Evolutionary conservation across 2,329 filamentous ascomycete genomes (phyloP).

Genomic region (Trichoderma koningii): DNA sequence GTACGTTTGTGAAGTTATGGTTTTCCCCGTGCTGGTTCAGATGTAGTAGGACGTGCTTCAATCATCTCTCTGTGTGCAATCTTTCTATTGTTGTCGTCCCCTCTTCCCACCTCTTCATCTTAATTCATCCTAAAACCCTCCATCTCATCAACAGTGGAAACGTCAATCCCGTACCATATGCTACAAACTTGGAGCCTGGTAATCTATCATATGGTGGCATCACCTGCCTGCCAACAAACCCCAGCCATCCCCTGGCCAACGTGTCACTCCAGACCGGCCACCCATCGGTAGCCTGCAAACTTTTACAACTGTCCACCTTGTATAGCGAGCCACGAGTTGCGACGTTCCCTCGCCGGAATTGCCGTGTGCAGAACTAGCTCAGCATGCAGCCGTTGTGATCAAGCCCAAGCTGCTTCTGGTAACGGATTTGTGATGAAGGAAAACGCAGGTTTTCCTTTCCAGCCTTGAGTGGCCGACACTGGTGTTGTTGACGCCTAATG

Average conservation of each 20-base stretch:
- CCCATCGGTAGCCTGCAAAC: not conserved
- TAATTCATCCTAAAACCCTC: not conserved
- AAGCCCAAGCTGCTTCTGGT: too few species aligned
- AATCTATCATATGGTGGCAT: slow-evolving; percentile 11
- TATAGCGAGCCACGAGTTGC: not conserved
- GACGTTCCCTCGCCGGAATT: not conserved
- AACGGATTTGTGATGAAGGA: not conserved
- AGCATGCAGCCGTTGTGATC: not conserved
- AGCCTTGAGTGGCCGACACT: not conserved
- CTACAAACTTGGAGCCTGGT: slow-evolving; percentile 16
- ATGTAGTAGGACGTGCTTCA: slow-evolving; percentile 30
- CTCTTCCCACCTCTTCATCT: not conserved
- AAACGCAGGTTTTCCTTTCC: not conserved
- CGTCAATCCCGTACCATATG: slow-evolving; percentile 9
- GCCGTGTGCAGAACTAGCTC: not conserved
- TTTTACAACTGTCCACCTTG: not conserved
- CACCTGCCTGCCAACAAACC: slow-evolving; percentile 1
- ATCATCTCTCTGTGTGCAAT: slow-evolving; percentile 6
- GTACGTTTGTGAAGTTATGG: not conserved
- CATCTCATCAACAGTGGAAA: not conserved
- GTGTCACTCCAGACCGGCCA: not conserved
- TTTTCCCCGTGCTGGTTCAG: not conserved
- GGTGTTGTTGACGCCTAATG: not conserved
- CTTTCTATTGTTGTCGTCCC: not conserved
- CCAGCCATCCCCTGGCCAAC: slow-evolving; percentile 14